Conservation (phyloP, 1,284 basidiomycete genomes). For the Ustilago tritici region DNA sequence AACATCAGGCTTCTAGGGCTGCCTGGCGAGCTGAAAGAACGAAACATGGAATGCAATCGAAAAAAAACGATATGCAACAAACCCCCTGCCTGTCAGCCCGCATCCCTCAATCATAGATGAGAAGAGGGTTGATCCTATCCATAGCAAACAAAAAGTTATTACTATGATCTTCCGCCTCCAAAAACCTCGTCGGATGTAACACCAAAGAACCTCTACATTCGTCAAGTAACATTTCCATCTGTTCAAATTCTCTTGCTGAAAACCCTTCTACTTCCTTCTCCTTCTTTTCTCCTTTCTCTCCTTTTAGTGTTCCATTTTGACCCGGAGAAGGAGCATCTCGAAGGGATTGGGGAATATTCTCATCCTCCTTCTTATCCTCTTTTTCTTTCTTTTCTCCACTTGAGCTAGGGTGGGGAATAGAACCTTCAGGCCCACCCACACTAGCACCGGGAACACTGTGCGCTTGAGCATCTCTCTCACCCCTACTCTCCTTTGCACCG, state of each 20-base stretch:
- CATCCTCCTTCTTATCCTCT: conserved; percentile 6
- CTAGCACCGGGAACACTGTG: conserved; percentile 51
- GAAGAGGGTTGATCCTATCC: conserved; percentile 63
- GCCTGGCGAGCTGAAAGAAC: too few species aligned
- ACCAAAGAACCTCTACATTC: conserved; percentile 60
- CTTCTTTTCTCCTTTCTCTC: conserved; percentile 8
- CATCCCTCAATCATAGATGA: conserved; percentile 44
- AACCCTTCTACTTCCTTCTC: conserved; percentile 52
- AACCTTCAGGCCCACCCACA: conserved; percentile 41
- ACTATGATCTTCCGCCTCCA: conserved; percentile 63
- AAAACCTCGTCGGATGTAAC: conserved; percentile 61
- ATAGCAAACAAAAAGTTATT: conserved; percentile 65
- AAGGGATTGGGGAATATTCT: conserved; percentile 24
- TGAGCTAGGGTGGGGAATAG: background rate
- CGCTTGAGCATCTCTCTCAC: conserved; percentile 41
- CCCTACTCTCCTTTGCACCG: conserved; percentile 33
- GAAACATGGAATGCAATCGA: background rate
- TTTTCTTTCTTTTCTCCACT: conserved; percentile 9
- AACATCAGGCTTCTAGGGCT: too few species aligned
- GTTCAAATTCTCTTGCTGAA: conserved; percentile 51
- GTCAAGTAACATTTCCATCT: conserved; percentile 64
- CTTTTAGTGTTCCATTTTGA: conserved; percentile 5
- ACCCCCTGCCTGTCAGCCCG: background rate
- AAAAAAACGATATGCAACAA: background rate
- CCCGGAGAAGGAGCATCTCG: conserved; percentile 22